A percentile compares a stretch with the other conserved stretches of the same genome.
Conservation (phyloP, 768 basidiomycete species). For the Amanita fuliginea region DNA sequence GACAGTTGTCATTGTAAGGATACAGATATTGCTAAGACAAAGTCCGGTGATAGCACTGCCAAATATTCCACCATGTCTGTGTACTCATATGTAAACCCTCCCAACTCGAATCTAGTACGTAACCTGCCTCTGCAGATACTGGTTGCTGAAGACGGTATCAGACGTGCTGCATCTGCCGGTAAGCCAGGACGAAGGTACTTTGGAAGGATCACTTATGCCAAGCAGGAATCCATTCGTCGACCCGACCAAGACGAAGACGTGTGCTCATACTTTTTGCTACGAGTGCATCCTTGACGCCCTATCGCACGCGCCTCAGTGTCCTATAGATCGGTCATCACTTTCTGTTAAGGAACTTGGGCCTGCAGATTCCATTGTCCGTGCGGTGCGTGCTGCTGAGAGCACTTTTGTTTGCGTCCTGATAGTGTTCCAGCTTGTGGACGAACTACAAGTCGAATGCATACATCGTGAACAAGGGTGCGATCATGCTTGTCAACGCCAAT, state of each 20-base stretch:
- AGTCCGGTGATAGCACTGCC: neutral
- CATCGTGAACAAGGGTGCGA: slow-evolving; percentile 48
- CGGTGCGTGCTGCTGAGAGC: slow-evolving; percentile 32
- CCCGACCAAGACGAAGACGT: slow-evolving; percentile 63
- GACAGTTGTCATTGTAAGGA: neutral
- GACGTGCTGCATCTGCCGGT: slow-evolving; percentile 78
- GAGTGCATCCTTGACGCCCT: slow-evolving; percentile 72
- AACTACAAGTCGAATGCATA: slow-evolving; percentile 65
- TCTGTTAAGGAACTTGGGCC: slow-evolving; percentile 44
- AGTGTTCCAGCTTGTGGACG: slow-evolving; percentile 62
- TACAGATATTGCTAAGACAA: too few species aligned
- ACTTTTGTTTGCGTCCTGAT: neutral
- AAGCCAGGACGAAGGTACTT: slow-evolving; percentile 6
- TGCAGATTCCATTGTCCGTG: slow-evolving; percentile 67
- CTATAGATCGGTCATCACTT: slow-evolving; percentile 71
- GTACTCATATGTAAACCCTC: slow-evolving; percentile 49
- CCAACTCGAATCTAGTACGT: slow-evolving; percentile 61
- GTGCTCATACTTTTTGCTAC: slow-evolving; percentile 81
- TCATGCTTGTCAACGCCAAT: slow-evolving; percentile 55
- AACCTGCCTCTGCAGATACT: neutral
- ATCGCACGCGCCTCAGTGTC: slow-evolving; percentile 59
- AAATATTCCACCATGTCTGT: slow-evolving; percentile 15
- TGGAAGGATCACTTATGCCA: neutral
- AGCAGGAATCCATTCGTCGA: slow-evolving; percentile 61
- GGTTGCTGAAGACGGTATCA: slow-evolving; percentile 14